Percentiles rank a stretch among this genome's conserved stretches.
These are phyloP conservation scores for Ceratocystis huliohia DNA, from an alignment of 2,329 filamentous ascomycete genomes.

Conservation along the genomic window DNA sequence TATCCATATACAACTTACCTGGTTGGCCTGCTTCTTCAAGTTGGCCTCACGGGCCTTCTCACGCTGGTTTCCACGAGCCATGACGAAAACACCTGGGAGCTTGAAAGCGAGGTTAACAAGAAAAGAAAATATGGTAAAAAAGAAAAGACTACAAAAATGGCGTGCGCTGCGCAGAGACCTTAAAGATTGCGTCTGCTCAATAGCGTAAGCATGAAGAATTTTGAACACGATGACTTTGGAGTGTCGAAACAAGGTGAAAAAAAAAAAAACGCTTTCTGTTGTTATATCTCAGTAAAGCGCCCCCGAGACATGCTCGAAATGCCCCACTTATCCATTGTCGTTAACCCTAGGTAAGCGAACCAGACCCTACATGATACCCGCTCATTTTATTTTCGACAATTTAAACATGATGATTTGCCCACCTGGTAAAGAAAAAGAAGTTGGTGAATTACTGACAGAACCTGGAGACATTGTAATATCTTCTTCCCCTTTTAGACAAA, in stretches of 20 bases:
- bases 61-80: constrained; percentile 94
- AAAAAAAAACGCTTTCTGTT: not conserved
- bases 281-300: not conserved
- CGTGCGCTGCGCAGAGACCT: not conserved
- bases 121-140: not conserved
- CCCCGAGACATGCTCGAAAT: not conserved
- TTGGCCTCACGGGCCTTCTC: constrained; percentile 85
- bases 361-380: not conserved
- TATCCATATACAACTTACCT: constrained; percentile 38
- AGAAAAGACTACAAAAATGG: not conserved
- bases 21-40: constrained; percentile 52
- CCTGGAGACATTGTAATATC: not conserved
- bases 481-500: not conserved
- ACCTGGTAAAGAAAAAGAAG: no score
- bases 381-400: not conserved
- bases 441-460: no score
- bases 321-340: not conserved
- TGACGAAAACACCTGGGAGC: constrained; percentile 29
- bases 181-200: not conserved
- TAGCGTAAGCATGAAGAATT: not conserved
- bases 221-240: not conserved
- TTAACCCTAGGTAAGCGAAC: not conserved
- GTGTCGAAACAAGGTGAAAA: not conserved
- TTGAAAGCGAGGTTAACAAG: not conserved
- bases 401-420: no score